Base-by-base conservation (phyloP, 257 asterid genomes). In the Phtheirospermum japonicum region DNA sequence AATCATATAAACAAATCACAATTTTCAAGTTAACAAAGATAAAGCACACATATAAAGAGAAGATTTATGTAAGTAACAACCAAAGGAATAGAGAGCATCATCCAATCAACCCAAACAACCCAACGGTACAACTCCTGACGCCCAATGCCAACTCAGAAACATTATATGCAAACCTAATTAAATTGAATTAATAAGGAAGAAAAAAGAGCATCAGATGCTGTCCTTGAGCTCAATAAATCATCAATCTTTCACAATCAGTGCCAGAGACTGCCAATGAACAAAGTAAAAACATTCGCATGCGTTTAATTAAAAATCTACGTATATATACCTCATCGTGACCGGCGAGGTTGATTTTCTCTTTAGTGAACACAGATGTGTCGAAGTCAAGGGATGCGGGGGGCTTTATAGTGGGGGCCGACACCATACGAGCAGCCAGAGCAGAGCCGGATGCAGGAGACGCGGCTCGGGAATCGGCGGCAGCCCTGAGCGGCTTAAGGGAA, bases 261-360 rank as follows among this genome's bases (percentile, higher is more conserved):
- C 28, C 28, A 23, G 28, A 23, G 1, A 23, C 28, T 23, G 20
- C 16, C 6, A 19, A 5, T 7, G 48, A 28, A 49, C 55, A 43
- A 31, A 36, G 17, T 32, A 70, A 30, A 18, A 30, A 54, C 31
- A n/a, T 11, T 19, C 2, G 13, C 48, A 49, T 4, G 30, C 63
- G 46, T 32, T 23, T 12, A 13, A 52, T 20, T 30, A 16, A 7
- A 51, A 28, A 10, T 48, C 40, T 6, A 52, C 2, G 0, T n/a
- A 40, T 14, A 42, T 31, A 46, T 30, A 90, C 96, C 96, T 88
- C 98, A 3, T 88, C 94, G 69, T 83, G 80, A 23, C 98, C 95
- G 48, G 95, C 95, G 32, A 91, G 92, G 65, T 82, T 84, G 65
- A 86, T 65, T 57, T 83, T 84, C 85, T 91, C 98, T 39, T 91